A percentile compares a stretch with the other conserved stretches of the same genome.
Conservation (phyloP, 768 basidiomycete genomes). For the Leccinum arenicola region DNA sequence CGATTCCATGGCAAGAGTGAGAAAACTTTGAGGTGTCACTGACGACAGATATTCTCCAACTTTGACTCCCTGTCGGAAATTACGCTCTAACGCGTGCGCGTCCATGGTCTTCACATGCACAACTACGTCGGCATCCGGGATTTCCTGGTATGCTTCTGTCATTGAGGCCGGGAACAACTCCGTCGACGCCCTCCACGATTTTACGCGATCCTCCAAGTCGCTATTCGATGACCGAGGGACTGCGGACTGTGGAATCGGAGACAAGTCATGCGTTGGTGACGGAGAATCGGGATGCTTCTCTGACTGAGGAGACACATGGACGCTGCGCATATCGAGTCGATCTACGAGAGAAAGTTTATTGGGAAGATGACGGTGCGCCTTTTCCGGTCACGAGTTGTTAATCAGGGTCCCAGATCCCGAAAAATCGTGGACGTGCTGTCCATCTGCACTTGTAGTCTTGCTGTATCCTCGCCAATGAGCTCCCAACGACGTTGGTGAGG, state of each 20-base stretch:
- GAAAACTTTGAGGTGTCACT: constrained; percentile 60
- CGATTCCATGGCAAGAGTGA: constrained; percentile 40
- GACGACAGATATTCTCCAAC: constrained; percentile 68
- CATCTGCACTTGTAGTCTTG: constrained; percentile 43
- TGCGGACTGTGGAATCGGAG: constrained; percentile 63
- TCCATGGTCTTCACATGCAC: constrained; percentile 21
- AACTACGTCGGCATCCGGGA: constrained; percentile 9
- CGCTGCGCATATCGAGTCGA: constrained; percentile 48
- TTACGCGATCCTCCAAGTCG: constrained; percentile 55
- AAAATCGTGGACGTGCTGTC: constrained; percentile 35
- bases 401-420: constrained; percentile 17
- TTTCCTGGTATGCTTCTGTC: constrained; percentile 31
- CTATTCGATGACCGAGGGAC: constrained; percentile 51
- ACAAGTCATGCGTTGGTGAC: constrained; percentile 39
- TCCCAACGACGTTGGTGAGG: constrained; percentile 29
- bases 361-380: constrained; percentile 49
- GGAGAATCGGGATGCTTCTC: constrained; percentile 7
- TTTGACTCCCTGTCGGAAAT: constrained; percentile 23
- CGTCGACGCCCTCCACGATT: constrained; percentile 64
- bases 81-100: constrained; percentile 17
- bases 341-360: constrained; percentile 69
- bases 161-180: constrained; percentile 47
- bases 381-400: constrained; percentile 24
- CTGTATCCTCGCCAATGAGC: constrained; percentile 51
- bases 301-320: constrained; percentile 34